These are phyloP conservation scores for Schizonepeta tenuifolia DNA, from an alignment of 257 asterid genomes.

Conservation along the genomic window DNA sequence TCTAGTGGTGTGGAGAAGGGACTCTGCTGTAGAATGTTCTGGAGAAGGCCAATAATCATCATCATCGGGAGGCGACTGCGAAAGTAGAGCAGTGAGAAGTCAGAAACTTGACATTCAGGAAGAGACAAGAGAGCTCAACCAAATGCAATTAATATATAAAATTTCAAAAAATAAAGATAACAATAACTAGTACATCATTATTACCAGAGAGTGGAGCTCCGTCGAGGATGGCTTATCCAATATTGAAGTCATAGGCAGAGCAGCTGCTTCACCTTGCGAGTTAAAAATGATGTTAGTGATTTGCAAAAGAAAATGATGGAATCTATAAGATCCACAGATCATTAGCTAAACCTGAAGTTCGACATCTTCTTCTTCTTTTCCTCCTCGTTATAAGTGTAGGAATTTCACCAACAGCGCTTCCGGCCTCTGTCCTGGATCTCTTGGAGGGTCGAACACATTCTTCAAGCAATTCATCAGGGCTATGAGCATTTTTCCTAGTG, in stretches of 20 bases:
- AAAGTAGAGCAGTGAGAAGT: conserved; percentile 14
- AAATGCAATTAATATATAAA: too few relatives aligned
- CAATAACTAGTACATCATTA: not conserved
- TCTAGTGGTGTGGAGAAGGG: conserved; percentile 10
- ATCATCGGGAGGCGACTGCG: conserved; percentile 27
- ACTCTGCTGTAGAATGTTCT: not conserved
- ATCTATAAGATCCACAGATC: not conserved
- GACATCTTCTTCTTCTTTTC: conserved; percentile 29
- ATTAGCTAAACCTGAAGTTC: conserved; percentile 29
- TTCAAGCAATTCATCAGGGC: conserved; percentile 17
- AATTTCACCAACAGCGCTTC: not conserved
- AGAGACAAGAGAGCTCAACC: not conserved
- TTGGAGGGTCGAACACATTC: conserved; percentile 28
- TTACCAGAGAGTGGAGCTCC: conserved; percentile 24
- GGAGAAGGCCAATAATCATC: not conserved
- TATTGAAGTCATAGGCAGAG: not conserved
- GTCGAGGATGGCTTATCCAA: conserved; percentile 21
- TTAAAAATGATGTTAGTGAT: conserved; percentile 7
- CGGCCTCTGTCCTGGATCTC: conserved; percentile 36
- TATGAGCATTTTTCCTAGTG: conserved; percentile 36
- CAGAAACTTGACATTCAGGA: not conserved
- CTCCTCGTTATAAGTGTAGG: not conserved
- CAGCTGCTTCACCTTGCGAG: conserved; percentile 28
- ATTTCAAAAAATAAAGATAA: not conserved
- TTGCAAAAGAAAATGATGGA: not conserved